These are phyloP conservation scores for Teratosphaeria gauchensis DNA, from an alignment of 2,329 filamentous ascomycete species.

Conservation along the genomic window DNA sequence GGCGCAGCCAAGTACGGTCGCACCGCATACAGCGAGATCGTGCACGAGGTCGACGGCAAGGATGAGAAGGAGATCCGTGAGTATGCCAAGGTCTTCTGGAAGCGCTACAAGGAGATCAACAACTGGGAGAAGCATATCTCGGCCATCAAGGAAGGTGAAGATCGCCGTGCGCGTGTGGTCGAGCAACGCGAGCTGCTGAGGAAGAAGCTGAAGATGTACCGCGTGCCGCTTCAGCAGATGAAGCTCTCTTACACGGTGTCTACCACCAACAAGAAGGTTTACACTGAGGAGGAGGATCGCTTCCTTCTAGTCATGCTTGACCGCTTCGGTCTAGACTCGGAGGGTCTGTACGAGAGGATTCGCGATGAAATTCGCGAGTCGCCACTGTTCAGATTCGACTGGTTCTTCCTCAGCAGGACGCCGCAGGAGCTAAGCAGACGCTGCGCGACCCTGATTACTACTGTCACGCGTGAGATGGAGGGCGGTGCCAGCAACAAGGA, in stretches of 20 bases:
- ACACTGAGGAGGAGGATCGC: constrained; percentile 94
- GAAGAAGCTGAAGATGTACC: constrained; percentile 93
- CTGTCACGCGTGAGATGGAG: constrained; percentile 91
- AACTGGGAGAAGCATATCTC: constrained; percentile 85
- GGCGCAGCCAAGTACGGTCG: constrained; percentile 89
- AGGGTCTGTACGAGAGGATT: constrained; percentile 83
- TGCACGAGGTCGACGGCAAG: constrained; percentile 87
- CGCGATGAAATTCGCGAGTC: constrained; percentile 95
- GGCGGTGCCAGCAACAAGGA: constrained; percentile 41
- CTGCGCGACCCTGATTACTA: constrained; percentile 88
- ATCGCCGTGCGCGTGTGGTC: constrained; percentile 77
- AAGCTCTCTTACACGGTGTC: constrained; percentile 99
- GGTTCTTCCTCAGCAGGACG: constrained; percentile 96
- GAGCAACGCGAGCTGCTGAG: constrained; percentile 87
- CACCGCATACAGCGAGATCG: constrained; percentile 73
- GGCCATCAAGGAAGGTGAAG: constrained; percentile 86
- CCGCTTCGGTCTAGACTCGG: constrained; percentile 82
- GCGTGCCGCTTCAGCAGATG: constrained; percentile 93
- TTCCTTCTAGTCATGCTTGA: constrained; percentile 92
- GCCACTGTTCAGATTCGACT: constrained; percentile 93
- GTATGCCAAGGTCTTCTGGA: constrained; percentile 95
- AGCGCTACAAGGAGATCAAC: constrained; percentile 79
- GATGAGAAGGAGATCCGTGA: constrained; percentile 72
- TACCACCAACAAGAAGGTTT: constrained; percentile 99
- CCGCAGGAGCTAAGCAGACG: constrained; percentile 85